A percentile compares a stretch with the other conserved stretches of the same genome.
Conservation (phyloP, 495 filamentous ascomycete genomes). For the Penicillium desertorum region DNA sequence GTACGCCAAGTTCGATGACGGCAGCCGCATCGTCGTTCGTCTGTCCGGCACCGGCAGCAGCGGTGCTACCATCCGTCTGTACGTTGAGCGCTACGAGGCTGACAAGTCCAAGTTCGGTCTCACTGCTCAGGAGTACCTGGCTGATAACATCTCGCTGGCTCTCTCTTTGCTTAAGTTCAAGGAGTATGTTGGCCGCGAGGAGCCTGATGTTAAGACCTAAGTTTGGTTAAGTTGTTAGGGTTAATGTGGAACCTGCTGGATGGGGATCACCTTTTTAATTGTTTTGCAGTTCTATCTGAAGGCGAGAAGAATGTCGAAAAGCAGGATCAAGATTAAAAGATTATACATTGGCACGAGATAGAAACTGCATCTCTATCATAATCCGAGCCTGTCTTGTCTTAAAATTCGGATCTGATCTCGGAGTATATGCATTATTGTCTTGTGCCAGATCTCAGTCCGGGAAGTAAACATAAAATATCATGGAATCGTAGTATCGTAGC, state of each 20-base stretch:
- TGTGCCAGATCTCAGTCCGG: neutral
- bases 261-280: conserved; percentile 29
- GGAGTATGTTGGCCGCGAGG: conserved; percentile 82
- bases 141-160: conserved; percentile 81
- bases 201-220: conserved; percentile 95
- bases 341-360: conserved; percentile 11
- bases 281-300: conserved; percentile 11
- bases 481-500: conserved; percentile 11
- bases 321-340: conserved; percentile 14
- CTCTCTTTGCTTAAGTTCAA: conserved; percentile 83
- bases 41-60: conserved; percentile 92
- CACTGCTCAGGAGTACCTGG: conserved; percentile 91
- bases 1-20: conserved; percentile 91
- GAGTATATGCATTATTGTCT: neutral
- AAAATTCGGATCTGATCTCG: too few relatives aligned
- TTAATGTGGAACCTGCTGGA: conserved; percentile 30
- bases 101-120: conserved; percentile 71
- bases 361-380: conserved; percentile 4
- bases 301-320: conserved; percentile 18
- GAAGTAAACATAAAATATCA: conserved; percentile 1
- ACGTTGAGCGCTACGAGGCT: conserved; percentile 86
- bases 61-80: conserved; percentile 93
- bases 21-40: conserved; percentile 89
- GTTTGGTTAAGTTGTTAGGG: conserved; percentile 2
- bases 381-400: conserved; percentile 3